These are phyloP conservation scores for Calonectria montana DNA, from an alignment of 2,329 filamentous ascomycete species.

Conservation along the genomic window DNA sequence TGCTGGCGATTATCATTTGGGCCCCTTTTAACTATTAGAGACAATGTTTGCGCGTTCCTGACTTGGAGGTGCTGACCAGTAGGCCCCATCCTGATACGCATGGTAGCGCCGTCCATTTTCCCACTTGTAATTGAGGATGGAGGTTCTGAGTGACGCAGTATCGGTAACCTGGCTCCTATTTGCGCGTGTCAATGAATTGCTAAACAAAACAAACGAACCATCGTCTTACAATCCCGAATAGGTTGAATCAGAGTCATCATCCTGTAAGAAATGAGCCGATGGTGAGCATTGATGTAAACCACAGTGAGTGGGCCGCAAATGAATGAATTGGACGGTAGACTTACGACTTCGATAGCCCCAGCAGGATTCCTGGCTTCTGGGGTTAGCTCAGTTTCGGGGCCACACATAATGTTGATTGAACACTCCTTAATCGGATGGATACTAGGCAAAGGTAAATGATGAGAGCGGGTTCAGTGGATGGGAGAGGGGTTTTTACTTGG, in stretches of 20 bases:
- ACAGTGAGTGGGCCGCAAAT: neutral
- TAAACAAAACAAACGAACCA: too few relatives aligned
- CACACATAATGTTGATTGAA: neutral
- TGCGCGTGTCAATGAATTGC: neutral
- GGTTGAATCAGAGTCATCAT: neutral
- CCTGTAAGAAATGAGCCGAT: neutral
- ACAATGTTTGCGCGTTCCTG: fast-evolving
- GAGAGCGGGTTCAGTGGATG: neutral
- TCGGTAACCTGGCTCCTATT: constrained; percentile 25
- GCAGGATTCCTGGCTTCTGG: neutral
- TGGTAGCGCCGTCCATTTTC: constrained; percentile 63
- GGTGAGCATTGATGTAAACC: neutral
- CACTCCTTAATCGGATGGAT: neutral
- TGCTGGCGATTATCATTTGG: constrained; percentile 45
- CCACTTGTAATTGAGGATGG: constrained; percentile 46
- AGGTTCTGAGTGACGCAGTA: constrained; percentile 32
- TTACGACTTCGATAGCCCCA: neutral
- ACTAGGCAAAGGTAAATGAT: neutral
- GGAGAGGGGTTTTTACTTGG: neutral
- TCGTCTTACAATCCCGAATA: neutral
- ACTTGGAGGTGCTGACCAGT: constrained; percentile 33
- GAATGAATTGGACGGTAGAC: neutral
- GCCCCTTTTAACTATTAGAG: constrained; percentile 27
- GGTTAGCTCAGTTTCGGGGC: neutral
- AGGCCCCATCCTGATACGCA: constrained; percentile 57